A percentile compares a stretch with the other conserved stretches of the same genome.
These are phyloP conservation scores for Fusarium gaditjirri DNA, from an alignment of 2,329 filamentous ascomycete species.

Conservation along the genomic window DNA sequence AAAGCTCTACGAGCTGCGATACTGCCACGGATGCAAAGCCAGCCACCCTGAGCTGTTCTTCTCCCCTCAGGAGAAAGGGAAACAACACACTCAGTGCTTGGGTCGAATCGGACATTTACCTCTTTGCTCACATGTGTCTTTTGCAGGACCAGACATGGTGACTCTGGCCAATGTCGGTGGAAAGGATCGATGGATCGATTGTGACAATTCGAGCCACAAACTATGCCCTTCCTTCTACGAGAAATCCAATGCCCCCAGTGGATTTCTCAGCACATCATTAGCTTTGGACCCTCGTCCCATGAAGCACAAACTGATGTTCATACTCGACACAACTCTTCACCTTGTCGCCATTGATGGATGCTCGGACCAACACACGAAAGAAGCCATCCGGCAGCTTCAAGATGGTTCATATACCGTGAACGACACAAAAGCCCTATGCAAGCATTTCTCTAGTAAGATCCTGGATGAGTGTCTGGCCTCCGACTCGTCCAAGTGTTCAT, in stretches of 20 bases:
- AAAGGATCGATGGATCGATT: not conserved
- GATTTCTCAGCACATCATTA: no score
- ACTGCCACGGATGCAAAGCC: not conserved
- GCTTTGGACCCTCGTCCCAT: not conserved
- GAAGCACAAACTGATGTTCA: not conserved
- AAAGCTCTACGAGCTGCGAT: conserved; percentile 1
- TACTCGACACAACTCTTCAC: not conserved
- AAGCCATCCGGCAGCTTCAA: not conserved
- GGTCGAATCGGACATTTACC: not conserved
- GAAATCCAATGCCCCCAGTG: not conserved
- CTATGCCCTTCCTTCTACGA: not conserved
- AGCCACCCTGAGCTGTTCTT: conserved; percentile 11
- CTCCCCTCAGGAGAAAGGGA: not conserved
- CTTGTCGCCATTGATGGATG: not conserved
- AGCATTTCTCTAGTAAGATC: not conserved
- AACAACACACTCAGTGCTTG: not conserved
- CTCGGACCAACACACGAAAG: not conserved
- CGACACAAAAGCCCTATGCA: not conserved
- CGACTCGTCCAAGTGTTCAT: not conserved
- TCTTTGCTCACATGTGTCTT: not conserved
- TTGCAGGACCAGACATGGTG: not conserved
- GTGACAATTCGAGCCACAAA: not conserved
- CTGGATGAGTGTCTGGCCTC: not conserved
- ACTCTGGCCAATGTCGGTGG: not conserved
- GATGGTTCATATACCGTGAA: not conserved